Evolutionary conservation across 768 basidiomycete genomes (phyloP).

Genomic region (Boletus sensibilis): DNA sequence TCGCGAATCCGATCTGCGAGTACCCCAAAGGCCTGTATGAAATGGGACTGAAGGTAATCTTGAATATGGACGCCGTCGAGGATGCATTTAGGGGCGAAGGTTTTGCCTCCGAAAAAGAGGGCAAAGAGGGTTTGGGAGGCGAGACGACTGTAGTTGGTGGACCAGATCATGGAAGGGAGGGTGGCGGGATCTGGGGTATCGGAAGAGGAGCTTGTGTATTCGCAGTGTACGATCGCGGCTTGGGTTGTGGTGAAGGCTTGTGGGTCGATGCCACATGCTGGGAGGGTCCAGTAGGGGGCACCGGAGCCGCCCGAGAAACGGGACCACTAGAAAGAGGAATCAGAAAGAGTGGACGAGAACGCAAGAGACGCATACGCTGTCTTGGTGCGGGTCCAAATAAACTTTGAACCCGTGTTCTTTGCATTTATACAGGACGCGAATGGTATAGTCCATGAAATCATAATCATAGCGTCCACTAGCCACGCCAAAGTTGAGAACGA

Average conservation of each 20-base stretch:
- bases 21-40: conserved; percentile 67
- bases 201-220: conserved; percentile 61
- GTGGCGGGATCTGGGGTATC: conserved; percentile 63
- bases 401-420: conserved; percentile 90
- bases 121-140: conserved; percentile 89
- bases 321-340: conserved; percentile 64
- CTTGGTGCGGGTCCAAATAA: conserved; percentile 96
- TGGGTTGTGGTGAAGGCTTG: conserved; percentile 82
- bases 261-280: conserved; percentile 88
- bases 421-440: conserved; percentile 84
- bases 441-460: conserved; percentile 89
- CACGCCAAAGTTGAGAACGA: neutral
- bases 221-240: conserved; percentile 83
- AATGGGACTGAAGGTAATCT: conserved; percentile 79
- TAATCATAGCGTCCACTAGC: conserved; percentile 84
- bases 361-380: conserved; percentile 59
- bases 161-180: conserved; percentile 95
- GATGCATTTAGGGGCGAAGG: conserved; percentile 87
- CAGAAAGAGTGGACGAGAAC: neutral
- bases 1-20: conserved; percentile 75
- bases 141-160: conserved; percentile 91
- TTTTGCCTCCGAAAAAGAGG: conserved; percentile 88
- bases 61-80: conserved; percentile 93
- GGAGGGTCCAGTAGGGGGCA: conserved; percentile 91
- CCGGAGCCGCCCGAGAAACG: conserved; percentile 94